Base-by-base conservation (phyloP, 2,329 filamentous ascomycete species). In the Pseudocercospora eumusae region DNA sequence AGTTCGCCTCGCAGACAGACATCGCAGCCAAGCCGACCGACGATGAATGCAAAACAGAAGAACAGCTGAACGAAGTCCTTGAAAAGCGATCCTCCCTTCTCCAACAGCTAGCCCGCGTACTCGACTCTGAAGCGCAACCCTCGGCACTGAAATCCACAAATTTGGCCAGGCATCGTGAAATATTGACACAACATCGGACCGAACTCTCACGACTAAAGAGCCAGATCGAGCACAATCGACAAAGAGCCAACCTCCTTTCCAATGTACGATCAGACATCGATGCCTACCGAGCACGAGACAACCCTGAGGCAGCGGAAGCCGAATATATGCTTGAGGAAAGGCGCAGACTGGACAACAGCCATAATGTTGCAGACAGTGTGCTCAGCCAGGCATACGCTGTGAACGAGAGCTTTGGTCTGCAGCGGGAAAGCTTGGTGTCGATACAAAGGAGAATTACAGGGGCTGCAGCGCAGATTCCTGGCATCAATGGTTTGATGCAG, bases 61-160 rank as follows among this genome's bases (percentile, higher is more conserved):
- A 84, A 15, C 91, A 93, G 75, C 81, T 99, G 47, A 87, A 92
- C 75, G 93, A 96, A 62, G 81, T 97, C 11, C 82, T 99, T 42
- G 88, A 92, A 73, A 92, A 89, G 92, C 89, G 95, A 74, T 92
- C 96, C 74, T 81, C 83, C 49, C 85, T 95, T 57, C 88, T 98
- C 74, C 80, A 83, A 62, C 92, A 97, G 77, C 89, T 99, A 60
- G 82, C 88, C 68, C 91, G 93, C 62, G 88, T 97, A 58, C 90
- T 98, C 69, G 93, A 98, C 80, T 96, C 93, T 60, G 93, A 98
- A 83, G 87, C 92, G 21, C 92, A 90, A 36, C 88, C 92, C 49
- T 98, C 93, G 40, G 92, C 93, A 60, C 85, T 96, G n/a, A 98
- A 98, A 79, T 93, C 96, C 73, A 96, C 93, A 80, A 97, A 98